These are phyloP conservation scores for Nemania sp. DNA, from an alignment of 2,329 filamentous ascomycete species.

Conservation along the genomic window DNA sequence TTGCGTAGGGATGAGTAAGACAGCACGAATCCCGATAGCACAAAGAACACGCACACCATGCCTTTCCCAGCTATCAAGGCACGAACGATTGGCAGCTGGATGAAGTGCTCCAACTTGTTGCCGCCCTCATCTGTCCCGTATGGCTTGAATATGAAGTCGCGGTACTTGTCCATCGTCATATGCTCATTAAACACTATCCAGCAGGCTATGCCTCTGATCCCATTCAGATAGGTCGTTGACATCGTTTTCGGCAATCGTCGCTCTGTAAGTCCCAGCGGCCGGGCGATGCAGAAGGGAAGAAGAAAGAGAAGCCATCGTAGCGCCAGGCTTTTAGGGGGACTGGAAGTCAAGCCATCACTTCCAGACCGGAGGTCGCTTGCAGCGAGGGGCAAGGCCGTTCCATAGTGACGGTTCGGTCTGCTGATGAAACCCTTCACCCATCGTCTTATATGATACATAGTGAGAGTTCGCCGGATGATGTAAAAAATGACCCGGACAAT, in stretches of 20 bases:
- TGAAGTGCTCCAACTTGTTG: constrained; percentile 23
- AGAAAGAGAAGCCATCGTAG: constrained; percentile 20
- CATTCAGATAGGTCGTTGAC: constrained; percentile 24
- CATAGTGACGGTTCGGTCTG: constrained; percentile 15
- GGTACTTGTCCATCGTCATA: constrained; percentile 23
- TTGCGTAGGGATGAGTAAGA: constrained; percentile 24
- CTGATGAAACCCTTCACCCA: constrained; percentile 16
- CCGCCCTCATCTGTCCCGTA: constrained; percentile 15
- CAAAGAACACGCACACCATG: constrained; percentile 25
- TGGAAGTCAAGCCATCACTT: constrained; percentile 12
- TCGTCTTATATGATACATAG: constrained; percentile 20
- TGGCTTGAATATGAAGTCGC: constrained; percentile 21
- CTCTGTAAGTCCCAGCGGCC: constrained; percentile 22
- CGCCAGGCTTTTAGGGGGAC: constrained; percentile 5
- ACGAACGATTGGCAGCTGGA: constrained; percentile 21
- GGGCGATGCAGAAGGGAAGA: constrained; percentile 19
- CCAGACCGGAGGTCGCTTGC: constrained; percentile 3
- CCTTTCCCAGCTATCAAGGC: constrained; percentile 21
- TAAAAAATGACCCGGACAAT: constrained; percentile 1
- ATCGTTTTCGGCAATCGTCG: constrained; percentile 21
- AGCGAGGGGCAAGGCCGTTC: constrained; percentile 19
- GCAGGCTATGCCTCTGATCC: constrained; percentile 24
- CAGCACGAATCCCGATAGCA: constrained; percentile 22
- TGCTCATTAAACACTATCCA: constrained; percentile 25
- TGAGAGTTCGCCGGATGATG: constrained; percentile 2